phyloP scores from a whole-genome alignment of 73 alveolate genomes.

The Symbiodinium natans region DNA sequence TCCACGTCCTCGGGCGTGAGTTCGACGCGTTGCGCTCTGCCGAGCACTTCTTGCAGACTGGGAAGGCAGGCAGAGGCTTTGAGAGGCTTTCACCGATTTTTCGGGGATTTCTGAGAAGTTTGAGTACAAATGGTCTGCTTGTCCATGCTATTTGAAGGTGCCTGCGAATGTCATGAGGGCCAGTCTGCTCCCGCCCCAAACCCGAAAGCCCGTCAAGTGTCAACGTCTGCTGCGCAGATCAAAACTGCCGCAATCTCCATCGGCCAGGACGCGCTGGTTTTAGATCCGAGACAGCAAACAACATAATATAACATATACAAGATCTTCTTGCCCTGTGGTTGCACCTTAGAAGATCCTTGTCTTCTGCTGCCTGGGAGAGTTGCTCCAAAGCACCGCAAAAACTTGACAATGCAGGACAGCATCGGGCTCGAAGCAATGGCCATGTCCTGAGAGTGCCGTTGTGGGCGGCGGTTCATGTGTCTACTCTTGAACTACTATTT shows the following conservation, averaged over 20 bases:
- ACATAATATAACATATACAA: neutral
- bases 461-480: too few relatives aligned
- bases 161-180: too few relatives aligned
- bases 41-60: conserved; percentile 1
- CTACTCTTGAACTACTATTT: too few relatives aligned
- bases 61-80: conserved; percentile 13
- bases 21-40: conserved; percentile 77
- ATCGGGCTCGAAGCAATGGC: neutral
- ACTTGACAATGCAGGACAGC: neutral
- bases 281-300: neutral
- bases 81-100: too few relatives aligned
- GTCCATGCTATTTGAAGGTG: too few relatives aligned
- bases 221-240: neutral
- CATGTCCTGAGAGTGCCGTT: neutral
- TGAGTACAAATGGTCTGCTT: too few relatives aligned
- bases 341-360: too few relatives aligned
- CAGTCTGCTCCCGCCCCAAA: too few relatives aligned
- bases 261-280: neutral
- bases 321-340: neutral
- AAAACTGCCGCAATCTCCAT: neutral
- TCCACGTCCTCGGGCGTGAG: conserved; percentile 69
- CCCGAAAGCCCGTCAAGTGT: too few relatives aligned
- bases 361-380: too few relatives aligned
- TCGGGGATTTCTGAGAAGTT: too few relatives aligned
- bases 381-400: too few relatives aligned